A percentile compares a stretch with the other conserved stretches of the same genome.
Conservation (phyloP, 768 basidiomycete genomes). For the Tubosaeta sp. region DNA sequence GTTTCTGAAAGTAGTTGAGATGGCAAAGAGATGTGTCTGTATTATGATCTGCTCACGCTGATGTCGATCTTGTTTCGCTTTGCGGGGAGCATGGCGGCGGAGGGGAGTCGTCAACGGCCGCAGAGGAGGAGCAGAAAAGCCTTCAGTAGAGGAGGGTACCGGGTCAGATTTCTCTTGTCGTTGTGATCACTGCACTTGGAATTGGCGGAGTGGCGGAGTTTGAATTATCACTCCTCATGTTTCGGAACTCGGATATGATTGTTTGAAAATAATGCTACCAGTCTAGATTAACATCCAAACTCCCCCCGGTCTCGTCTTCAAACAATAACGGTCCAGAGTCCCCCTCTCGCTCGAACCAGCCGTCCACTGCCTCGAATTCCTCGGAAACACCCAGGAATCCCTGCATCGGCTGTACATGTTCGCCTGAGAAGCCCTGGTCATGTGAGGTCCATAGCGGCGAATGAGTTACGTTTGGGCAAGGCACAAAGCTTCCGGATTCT, state of each 20-base stretch:
- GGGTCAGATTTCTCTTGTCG: constrained; percentile 12
- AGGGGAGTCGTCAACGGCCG: constrained; percentile 11
- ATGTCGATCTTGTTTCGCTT: constrained; percentile 93
- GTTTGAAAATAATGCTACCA: constrained; percentile 16
- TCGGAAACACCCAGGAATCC: constrained; percentile 5
- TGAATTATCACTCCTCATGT: constrained; percentile 26
- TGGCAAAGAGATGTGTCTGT: background rate
- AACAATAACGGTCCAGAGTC: constrained; percentile 18
- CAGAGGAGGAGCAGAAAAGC: constrained; percentile 27
- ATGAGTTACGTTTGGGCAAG: constrained; percentile 1
- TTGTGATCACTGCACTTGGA: constrained; percentile 16
- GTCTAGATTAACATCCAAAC: constrained; percentile 5
- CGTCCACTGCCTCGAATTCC: constrained; percentile 14
- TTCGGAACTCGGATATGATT: constrained; percentile 26
- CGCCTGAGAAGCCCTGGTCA: constrained; percentile 8
- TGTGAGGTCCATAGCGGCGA: constrained; percentile 11
- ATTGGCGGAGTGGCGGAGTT: constrained; percentile 28
- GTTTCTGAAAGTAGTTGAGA: constrained; percentile 46
- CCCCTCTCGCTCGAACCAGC: constrained; percentile 1
- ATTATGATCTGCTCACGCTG: constrained; percentile 55
- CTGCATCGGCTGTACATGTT: constrained; percentile 14
- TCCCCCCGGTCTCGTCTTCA: constrained; percentile 3
- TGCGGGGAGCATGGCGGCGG: constrained; percentile 59
- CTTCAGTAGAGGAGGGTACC: constrained; percentile 5
- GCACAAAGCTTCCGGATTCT: constrained; percentile 11